Evolutionary conservation across 2,329 filamentous ascomycete genomes (phyloP).

Genomic region (Didymella pomorum): DNA sequence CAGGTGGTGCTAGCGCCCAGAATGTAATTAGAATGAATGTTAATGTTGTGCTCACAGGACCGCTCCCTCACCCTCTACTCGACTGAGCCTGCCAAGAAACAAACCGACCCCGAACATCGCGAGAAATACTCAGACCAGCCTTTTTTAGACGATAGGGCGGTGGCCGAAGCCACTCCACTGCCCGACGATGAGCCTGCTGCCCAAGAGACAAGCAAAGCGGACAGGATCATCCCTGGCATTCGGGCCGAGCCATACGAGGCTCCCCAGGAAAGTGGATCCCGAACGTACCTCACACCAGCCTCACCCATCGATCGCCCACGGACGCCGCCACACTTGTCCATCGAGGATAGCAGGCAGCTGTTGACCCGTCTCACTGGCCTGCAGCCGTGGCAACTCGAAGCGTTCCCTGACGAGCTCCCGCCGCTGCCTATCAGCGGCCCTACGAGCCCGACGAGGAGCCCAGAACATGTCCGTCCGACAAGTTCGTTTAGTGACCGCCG

Average conservation of each 20-base stretch:
- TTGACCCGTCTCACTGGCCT: conserved; percentile 48
- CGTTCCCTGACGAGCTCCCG: conserved; percentile 47
- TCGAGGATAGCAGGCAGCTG: conserved; percentile 46
- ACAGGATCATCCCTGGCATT: conserved; percentile 45
- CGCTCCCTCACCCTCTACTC: conserved; percentile 38
- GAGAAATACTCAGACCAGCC: conserved; percentile 55
- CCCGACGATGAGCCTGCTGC: conserved; percentile 50
- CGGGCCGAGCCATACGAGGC: conserved; percentile 31
- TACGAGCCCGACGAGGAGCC: conserved; percentile 38
- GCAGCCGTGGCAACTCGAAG: conserved; percentile 46
- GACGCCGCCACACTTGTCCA: conserved; percentile 40
- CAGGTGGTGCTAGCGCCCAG: conserved; percentile 25
- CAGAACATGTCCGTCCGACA: conserved; percentile 33
- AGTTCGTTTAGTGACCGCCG: conserved; percentile 32
- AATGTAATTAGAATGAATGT: conserved; percentile 45
- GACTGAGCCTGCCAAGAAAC: conserved; percentile 37
- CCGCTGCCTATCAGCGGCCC: conserved; percentile 45
- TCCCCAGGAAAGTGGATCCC: conserved; percentile 26
- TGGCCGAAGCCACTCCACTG: conserved; percentile 59
- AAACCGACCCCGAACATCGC: conserved; percentile 34
- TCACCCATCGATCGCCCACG: conserved; percentile 37
- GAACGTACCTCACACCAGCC: conserved; percentile 31
- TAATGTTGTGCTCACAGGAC: conserved; percentile 45
- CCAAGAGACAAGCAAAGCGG: conserved; percentile 28
- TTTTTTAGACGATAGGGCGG: conserved; percentile 72